Evolutionary conservation across 805 yeast species (phyloP), one percentile per base, ranked within the genome.

Genomic region (Candida quercuum): DNA sequence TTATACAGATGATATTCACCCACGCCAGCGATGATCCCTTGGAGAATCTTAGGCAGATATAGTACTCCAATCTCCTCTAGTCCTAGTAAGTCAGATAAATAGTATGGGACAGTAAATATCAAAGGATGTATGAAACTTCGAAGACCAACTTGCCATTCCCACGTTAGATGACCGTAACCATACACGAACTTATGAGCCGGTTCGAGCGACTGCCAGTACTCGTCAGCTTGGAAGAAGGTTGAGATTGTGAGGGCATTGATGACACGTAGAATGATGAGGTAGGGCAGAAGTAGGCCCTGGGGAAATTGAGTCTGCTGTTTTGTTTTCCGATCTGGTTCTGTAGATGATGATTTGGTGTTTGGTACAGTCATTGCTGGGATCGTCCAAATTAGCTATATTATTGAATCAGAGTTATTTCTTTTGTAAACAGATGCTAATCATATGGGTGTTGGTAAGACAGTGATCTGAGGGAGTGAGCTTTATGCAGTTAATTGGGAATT

Each of bases 161-260:
- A 93, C 0, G 98, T 87, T 26, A 78, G 55, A 48, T 76, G 75
- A 0, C 99, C 99, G 45, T 80, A 81, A 2, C 93, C 89, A 56
- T 69, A 87, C 0, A 82, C 81, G 26, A 70, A 63, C 4, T 52
- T 40, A 58, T 88, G 96, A 0, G 98, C 99, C 0, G 96, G 96
- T 52, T 93, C 99, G 36, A 93, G 63, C 0, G 89, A 69, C 60
- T 93, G 99, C 78, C 81, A 93, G 61, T 71, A 93, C 60, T 93
- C 99, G 59, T 93, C 99, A 0, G 99, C 91, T 58, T 93, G 99
- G 62, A 93, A 93, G 55, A 78, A 93, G 0, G 98, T 87, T 38
- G 56, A 56, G 5, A 76, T 73, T 1, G 78, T 57, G 18, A 84
- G 53, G 0, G 94, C 75, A 58, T 88, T 87, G 49, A 74, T 23